Evolutionary conservation across 2,329 filamentous ascomycete genomes (phyloP), one percentile per base, ranked within the genome.

Genomic region (Botrytis byssoidea): DNA sequence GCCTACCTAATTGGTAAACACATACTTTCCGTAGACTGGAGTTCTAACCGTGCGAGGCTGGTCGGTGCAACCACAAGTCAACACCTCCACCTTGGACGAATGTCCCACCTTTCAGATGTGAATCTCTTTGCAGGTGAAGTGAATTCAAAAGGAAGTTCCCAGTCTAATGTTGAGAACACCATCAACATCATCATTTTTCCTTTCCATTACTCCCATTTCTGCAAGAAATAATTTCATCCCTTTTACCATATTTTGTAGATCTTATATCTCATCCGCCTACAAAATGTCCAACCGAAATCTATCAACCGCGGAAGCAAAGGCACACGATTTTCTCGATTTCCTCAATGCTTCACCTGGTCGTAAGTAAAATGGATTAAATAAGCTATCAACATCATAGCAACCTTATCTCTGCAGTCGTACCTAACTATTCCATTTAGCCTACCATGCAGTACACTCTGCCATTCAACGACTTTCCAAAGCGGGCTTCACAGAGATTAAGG

Each of bases 301-400:
- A 63, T 77, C 78, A 29, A 66, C 78, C n/a, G 75, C 80, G n/a
- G 70, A 75, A 55, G 78, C 79, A n/a, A 78, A 80, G 74, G 80
- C 84, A 81, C 73, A 79, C 64, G 93, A 97, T 86, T 97, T 98
- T 83, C 85, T 97, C 81, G 92, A 93, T 84, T 98, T 97, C 85
- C 91, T 98, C 82, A 97, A 98, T 84, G 93, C 91, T 76, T 98
- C 95, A 74, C 96, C 96, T 20, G 97, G 95, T 71, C 95, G 95
- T 97, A 87, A 79, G 90, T 83, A 68, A 63, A 61, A 70, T 57
- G 51, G 35, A 70, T 40, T 78, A 69, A 12, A 60, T 46, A n/a
- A 66, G 71, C 66, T 20, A 78, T 82, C 55, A 68, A 73, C 71
- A 67, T 74, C 57, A 64, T 29, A 6, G n/a, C 44, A 75, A 55